Conservation (phyloP, 1,139 yeast genomes). For the Yamadazyma atmosphaerica region DNA sequence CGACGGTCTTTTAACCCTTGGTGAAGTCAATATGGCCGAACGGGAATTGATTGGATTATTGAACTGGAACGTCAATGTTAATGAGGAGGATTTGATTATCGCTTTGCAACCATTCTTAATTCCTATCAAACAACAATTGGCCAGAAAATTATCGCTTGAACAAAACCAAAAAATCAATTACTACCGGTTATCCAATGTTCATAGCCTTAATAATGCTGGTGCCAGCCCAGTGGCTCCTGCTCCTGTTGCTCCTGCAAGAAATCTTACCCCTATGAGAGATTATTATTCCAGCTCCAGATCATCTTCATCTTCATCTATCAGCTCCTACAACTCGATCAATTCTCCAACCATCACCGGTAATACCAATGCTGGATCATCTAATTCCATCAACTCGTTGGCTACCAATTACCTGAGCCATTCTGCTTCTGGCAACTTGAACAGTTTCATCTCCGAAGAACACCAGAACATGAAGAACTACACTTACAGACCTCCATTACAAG, state of each 20-base stretch:
- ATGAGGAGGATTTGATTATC: slow-evolving; percentile 64
- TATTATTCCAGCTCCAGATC: slow-evolving; percentile 12
- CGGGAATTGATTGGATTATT: slow-evolving; percentile 78
- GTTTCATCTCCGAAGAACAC: slow-evolving; percentile 8
- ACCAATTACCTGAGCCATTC: slow-evolving; percentile 11
- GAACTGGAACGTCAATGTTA: slow-evolving; percentile 78
- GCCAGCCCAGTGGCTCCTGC: background rate
- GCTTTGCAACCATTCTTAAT: slow-evolving; percentile 74
- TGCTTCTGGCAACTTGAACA: slow-evolving; percentile 4
- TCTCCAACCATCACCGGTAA: slow-evolving; percentile 9
- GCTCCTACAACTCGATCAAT: slow-evolving; percentile 10
- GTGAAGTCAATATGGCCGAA: slow-evolving; percentile 90
- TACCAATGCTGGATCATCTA: slow-evolving; percentile 4
- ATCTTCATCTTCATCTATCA: slow-evolving; percentile 13
- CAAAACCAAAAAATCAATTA: slow-evolving; percentile 34
- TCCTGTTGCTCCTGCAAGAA: background rate
- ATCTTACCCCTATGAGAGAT: slow-evolving; percentile 8
- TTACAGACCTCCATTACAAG: slow-evolving; percentile 14
- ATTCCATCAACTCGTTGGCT: slow-evolving; percentile 6
- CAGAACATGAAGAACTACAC: slow-evolving; percentile 8
- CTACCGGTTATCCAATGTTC: slow-evolving; percentile 36
- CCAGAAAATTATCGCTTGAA: slow-evolving; percentile 32
- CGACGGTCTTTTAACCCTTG: slow-evolving; percentile 70
- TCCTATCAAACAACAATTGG: slow-evolving; percentile 55
- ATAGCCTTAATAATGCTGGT: slow-evolving; percentile 5